phyloP scores from a whole-genome alignment of 1,284 basidiomycete genomes.

The Volvariella surrecta region DNA sequence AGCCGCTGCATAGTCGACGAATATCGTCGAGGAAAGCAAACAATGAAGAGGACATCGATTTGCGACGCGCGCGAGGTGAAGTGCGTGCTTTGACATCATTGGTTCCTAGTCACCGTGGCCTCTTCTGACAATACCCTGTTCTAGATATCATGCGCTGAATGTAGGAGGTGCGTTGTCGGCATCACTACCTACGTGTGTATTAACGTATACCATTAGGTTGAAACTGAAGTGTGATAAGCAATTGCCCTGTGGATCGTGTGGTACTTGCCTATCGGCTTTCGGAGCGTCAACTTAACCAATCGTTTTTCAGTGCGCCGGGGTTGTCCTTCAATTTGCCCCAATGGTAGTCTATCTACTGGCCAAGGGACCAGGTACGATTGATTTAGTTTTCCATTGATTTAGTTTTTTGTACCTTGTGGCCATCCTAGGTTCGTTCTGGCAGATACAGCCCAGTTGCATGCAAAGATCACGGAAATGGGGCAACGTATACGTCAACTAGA shows the following conservation, averaged over 20 bases:
- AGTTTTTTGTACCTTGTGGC: neutral
- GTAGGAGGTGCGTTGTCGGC: slow-evolving; percentile 29
- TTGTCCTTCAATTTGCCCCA: slow-evolving; percentile 46
- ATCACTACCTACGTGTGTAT: neutral
- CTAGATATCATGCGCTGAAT: slow-evolving; percentile 52
- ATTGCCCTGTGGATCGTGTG: slow-evolving; percentile 42
- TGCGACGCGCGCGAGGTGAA: slow-evolving; percentile 44
- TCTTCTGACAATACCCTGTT: neutral
- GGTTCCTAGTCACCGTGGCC: neutral
- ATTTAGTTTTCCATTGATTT: too few species aligned
- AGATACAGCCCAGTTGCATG: slow-evolving; percentile 61
- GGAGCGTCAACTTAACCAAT: slow-evolving; percentile 2
- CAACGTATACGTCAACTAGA: slow-evolving; percentile 65
- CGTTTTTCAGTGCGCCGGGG: slow-evolving; percentile 26
- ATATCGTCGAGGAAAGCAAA: slow-evolving; percentile 29
- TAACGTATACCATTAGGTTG: slow-evolving; percentile 28
- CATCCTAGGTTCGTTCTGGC: slow-evolving; percentile 51
- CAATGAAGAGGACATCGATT: slow-evolving; percentile 42
- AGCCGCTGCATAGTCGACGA: slow-evolving; percentile 19
- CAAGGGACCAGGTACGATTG: slow-evolving; percentile 41
- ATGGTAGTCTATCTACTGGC: slow-evolving; percentile 50
- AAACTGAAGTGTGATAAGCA: slow-evolving; percentile 68
- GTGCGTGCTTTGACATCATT: slow-evolving; percentile 16
- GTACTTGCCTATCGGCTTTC: slow-evolving; percentile 16
- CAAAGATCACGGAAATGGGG: slow-evolving; percentile 64